Conservation (phyloP, 192 early-diverging fungal genomes). For the Diversispora epigaea region DNA sequence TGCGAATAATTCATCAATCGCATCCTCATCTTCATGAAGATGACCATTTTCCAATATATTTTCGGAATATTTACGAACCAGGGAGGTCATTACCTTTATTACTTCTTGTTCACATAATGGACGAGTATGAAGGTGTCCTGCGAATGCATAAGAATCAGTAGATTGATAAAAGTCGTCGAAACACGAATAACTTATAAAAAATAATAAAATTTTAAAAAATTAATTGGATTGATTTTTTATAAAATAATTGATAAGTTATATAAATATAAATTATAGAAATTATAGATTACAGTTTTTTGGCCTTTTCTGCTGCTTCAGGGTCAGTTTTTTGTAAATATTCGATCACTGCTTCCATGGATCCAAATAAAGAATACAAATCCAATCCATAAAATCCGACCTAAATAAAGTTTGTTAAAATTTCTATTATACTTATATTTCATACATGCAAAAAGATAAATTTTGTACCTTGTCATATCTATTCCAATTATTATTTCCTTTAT, state of each 20-base stretch:
- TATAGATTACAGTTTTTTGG: background rate
- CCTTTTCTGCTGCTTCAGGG: background rate
- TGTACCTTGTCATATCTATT: background rate
- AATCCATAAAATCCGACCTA: slow-evolving; percentile 10
- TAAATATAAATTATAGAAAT: no score
- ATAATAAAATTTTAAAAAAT: background rate
- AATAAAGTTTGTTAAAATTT: background rate
- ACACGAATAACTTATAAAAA: background rate
- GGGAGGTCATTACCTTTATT: background rate
- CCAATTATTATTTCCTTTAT: background rate
- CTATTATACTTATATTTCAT: background rate
- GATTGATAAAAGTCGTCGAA: slow-evolving; percentile 10
- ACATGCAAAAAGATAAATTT: no score
- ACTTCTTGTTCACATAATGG: slow-evolving; percentile 19
- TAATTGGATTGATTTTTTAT: no score
- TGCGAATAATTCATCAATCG: background rate
- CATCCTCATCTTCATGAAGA: background rate
- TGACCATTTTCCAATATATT: background rate
- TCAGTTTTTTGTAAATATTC: background rate
- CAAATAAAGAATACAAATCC: slow-evolving; percentile 20
- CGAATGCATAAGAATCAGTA: slow-evolving; percentile 1
- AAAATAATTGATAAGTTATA: no score
- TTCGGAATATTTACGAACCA: background rate
- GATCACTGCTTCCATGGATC: slow-evolving; percentile 1
- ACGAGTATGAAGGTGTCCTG: background rate